Evolutionary conservation across 352 stramenopile species (phyloP).

Genomic region (Peronospora belbahrii): DNA sequence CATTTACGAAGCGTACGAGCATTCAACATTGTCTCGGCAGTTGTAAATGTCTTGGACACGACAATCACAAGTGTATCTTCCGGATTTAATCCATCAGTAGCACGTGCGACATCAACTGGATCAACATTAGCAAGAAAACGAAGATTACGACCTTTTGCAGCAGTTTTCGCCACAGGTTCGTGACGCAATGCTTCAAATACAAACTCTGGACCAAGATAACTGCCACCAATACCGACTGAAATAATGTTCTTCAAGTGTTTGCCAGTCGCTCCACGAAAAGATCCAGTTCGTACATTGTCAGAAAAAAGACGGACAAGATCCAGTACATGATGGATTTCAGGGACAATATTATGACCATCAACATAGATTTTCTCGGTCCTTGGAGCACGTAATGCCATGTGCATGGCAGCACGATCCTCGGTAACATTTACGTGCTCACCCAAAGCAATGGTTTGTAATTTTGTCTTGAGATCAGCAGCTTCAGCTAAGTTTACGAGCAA

Average conservation of each 20-base stretch:
- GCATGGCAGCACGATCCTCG: slow-evolving; percentile 92
- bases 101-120: slow-evolving; percentile 92
- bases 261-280: slow-evolving; percentile 86
- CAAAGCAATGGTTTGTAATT: slow-evolving; percentile 86
- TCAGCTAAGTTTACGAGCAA: slow-evolving; percentile 91
- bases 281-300: slow-evolving; percentile 82
- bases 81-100: slow-evolving; percentile 87
- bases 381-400: slow-evolving; percentile 92
- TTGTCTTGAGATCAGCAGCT: slow-evolving; percentile 74
- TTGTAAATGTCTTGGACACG: slow-evolving; percentile 98
- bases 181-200: slow-evolving; percentile 91
- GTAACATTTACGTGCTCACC: slow-evolving; percentile 95
- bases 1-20: slow-evolving; percentile 93
- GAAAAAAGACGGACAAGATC: slow-evolving; percentile 93
- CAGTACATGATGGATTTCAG: slow-evolving; percentile 93
- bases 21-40: slow-evolving; percentile 99
- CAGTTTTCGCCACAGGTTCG: slow-evolving; percentile 80
- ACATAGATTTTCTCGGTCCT: slow-evolving; percentile 81
- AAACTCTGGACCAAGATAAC: slow-evolving; percentile 95
- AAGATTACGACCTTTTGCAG: slow-evolving; percentile 80
- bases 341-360: slow-evolving; percentile 93
- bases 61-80: slow-evolving; percentile 95
- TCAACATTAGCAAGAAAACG: slow-evolving; percentile 98
- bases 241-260: slow-evolving; percentile 94
- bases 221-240: slow-evolving; percentile 94